Base-by-base conservation (phyloP, 306 rosid genomes). In the Medicago truncatula region DNA sequence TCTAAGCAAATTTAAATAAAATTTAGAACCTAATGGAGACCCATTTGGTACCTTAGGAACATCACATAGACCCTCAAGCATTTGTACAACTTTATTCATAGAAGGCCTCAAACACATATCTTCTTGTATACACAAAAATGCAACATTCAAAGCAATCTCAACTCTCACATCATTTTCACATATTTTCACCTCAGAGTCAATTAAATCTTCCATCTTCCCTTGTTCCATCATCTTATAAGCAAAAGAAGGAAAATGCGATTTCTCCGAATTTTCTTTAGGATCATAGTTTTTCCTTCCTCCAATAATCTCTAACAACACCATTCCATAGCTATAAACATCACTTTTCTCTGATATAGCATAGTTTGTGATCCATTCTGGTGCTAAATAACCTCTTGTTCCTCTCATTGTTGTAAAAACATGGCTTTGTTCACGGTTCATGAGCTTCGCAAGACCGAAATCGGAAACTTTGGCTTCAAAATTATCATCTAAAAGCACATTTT, bases 331-430 rank as follows among this genome's bases (percentile, higher is more conserved):
- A 38, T 91, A 93, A 9, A 91, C 94, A 36, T 93, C 98, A 47
- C 98, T 93, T 67, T 91, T 93, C 89, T 93, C 97, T 66, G 97
- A 91, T 76, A 93, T 93, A 3, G 98, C 92, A 34, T 91, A 93
- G 82, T 89, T 91, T 60, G 97, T 93, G 81, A 93, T 91, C 98
- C 96, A 93, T 67, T 93, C 97, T 7, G 97, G 98, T 4, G 97
- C 98, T 13, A 93, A 89, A 77, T 93, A 91, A n/a, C 98, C 97
- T 57, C 97, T 79, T 1, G 98, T 93, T 31, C 97, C 97, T 49
- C 98, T 85, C 4, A 93, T 70, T 9, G 97, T 93, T n/a, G 98
- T 91, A 76, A 93, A 91, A 47, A 93, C 98, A 81, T 89, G 96
- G 77, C 96, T 93, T 73, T 93, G 97, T 76, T 93, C 94, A 41